Evolutionary conservation across 768 basidiomycete genomes (phyloP), one percentile per base, ranked within the genome.

Genomic region (Boletus rex-veris): DNA sequence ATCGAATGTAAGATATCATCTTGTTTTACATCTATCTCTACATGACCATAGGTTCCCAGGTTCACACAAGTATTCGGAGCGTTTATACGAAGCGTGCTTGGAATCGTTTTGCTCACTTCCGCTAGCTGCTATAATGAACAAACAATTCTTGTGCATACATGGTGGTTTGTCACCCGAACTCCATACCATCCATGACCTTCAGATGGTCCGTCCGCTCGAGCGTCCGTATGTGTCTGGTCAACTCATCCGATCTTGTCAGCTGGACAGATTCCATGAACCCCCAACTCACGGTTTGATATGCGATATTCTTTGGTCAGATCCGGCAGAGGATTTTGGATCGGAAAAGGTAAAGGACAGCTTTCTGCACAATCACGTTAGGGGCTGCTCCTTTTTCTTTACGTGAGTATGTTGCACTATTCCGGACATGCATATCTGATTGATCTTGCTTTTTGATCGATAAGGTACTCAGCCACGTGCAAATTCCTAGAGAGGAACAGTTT

Each of bases 401-500:
- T 84, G 55, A 57, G 82, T 54, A 31, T 37, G 10, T 19, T 41
- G 14, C 40, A 33, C 44, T 10, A 21, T 19, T 33, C 28, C 4
- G 21, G 39, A 15, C 21, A n/a, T 19, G 19, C 8, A 21, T 33
- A 35, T 19, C 46, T 39, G 52, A 45, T 50, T 21, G 33, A 48
- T 43, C 48, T 39, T 6, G 15, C 14, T 46, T 37, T 19, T 41
- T 6, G 44, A 47, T 53, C 52, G 40, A 41, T 12, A 60, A 84
- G 84, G 8, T 98, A 93, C 65, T 81, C 85, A 21, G 96, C 96
- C 5, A 92, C 92, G 5, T 94, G 92, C 69, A 81, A 88, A 57
- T 99, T 99, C 78, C 78, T 99, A 16, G 92, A 96, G 65, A 80
- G 92, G 42, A 99, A 98, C 64, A 83, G 82, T 45, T 74, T 99